These are phyloP conservation scores for Lentinula aciculospora DNA, from an alignment of 768 basidiomycete species.

Conservation along the genomic window DNA sequence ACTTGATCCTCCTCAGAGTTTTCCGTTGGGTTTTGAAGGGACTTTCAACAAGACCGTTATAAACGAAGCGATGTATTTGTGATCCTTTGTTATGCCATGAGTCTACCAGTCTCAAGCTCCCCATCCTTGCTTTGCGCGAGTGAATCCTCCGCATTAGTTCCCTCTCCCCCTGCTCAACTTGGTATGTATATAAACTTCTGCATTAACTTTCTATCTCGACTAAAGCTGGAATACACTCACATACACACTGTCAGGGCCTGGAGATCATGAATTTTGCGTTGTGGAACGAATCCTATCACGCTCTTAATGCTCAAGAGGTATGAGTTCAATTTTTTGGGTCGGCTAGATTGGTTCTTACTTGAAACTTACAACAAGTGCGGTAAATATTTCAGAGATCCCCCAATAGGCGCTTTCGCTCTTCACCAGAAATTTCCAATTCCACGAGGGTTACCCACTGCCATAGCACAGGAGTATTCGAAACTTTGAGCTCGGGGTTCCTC, in stretches of 20 bases:
- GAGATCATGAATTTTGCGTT: constrained; percentile 3
- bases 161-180: too few species aligned
- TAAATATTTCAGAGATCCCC: too few species aligned
- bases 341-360: background rate
- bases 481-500: constrained; percentile 3
- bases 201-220: too few species aligned
- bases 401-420: background rate
- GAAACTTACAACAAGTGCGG: background rate
- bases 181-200: too few species aligned
- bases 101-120: background rate
- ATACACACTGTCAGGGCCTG: background rate
- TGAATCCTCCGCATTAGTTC: background rate
- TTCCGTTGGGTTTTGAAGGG: background rate
- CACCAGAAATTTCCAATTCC: background rate
- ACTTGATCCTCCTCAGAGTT: background rate
- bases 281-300: background rate
- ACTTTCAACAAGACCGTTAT: background rate
- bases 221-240: background rate
- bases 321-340: background rate
- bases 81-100: constrained; percentile 2
- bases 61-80: constrained; percentile 3
- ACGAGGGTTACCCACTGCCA: background rate
- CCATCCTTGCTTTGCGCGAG: background rate
- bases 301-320: background rate
- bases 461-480: background rate